Conservation (phyloP, 495 filamentous ascomycete species). For the Neurospora terricola region DNA sequence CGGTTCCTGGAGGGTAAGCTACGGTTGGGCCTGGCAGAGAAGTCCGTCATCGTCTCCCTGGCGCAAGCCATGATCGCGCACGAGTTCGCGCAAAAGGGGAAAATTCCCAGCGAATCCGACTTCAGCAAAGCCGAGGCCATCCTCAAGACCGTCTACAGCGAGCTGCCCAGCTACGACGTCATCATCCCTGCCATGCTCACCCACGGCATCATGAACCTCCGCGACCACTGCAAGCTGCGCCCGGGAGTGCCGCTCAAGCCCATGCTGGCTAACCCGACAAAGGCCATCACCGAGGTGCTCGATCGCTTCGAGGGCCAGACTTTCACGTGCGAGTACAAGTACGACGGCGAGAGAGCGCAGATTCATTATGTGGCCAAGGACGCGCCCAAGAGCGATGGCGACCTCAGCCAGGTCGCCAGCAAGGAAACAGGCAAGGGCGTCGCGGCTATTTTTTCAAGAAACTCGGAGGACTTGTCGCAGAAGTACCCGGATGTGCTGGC, state of each 20-base stretch:
- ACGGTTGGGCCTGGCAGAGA: slow-evolving; percentile 83
- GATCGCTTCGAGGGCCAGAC: slow-evolving; percentile 92
- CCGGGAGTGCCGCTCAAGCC: slow-evolving; percentile 94
- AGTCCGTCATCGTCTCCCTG: slow-evolving; percentile 77
- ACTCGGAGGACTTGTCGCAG: slow-evolving; percentile 91
- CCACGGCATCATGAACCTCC: slow-evolving; percentile 71
- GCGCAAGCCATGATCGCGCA: slow-evolving; percentile 81
- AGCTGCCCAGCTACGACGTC: slow-evolving; percentile 90
- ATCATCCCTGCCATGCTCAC: slow-evolving; percentile 84
- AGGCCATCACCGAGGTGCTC: slow-evolving; percentile 96
- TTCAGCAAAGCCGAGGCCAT: slow-evolving; percentile 73
- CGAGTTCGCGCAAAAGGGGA: slow-evolving; percentile 56
- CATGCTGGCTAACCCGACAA: slow-evolving; percentile 97
- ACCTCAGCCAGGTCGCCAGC: slow-evolving; percentile 35
- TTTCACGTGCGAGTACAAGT: slow-evolving; percentile 98
- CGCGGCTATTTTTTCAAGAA: slow-evolving; percentile 88
- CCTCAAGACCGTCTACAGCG: slow-evolving; percentile 86
- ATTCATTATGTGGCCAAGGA: slow-evolving; percentile 94
- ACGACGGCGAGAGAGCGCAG: slow-evolving; percentile 93
- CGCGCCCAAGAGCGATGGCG: slow-evolving; percentile 36
- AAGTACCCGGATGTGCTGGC: slow-evolving; percentile 94
- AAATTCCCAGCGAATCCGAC: slow-evolving; percentile 59
- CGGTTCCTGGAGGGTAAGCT: slow-evolving; percentile 92
- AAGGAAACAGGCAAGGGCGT: slow-evolving; percentile 53
- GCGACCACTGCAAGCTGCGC: slow-evolving; percentile 80